Percentiles rank a stretch among this genome's conserved stretches.
phyloP scores from a whole-genome alignment of 306 rosid genomes.

The Medicago arabica region DNA sequence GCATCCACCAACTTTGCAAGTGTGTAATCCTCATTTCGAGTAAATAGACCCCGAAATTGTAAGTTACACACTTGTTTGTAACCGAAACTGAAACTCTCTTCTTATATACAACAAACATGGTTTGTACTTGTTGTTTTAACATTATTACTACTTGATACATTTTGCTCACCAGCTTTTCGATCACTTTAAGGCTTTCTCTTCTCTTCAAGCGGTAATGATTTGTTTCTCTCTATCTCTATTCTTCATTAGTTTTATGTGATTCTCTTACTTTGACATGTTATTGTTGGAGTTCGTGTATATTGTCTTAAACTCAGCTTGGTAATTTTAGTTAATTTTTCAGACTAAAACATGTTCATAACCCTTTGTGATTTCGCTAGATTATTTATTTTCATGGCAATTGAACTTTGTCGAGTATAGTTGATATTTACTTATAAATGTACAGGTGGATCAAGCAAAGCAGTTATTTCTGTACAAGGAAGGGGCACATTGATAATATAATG shows the following conservation, averaged over 20 bases:
- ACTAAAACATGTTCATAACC: no score
- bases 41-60: no score
- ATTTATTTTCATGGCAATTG: constrained; percentile 6
- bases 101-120: not conserved
- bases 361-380: not conserved
- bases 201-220: constrained; percentile 43
- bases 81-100: not conserved
- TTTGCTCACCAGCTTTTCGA: not conserved
- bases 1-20: not conserved
- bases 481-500: not conserved
- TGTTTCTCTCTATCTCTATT: not conserved
- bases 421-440: not conserved
- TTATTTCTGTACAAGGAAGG: no score
- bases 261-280: constrained; percentile 24
- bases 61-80: no score
- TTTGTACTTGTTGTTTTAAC: not conserved
- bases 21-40: no score
- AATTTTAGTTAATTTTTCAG: not conserved
- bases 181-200: constrained; percentile 32
- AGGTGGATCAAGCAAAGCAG: not conserved
- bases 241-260: not conserved
- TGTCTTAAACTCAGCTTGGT: constrained; percentile 1
- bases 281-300: constrained; percentile 9
- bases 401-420: not conserved
- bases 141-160: not conserved